These are phyloP conservation scores for Aristolochia contorta DNA, from an alignment of 164 flowering plant species.

Conservation along the genomic window DNA sequence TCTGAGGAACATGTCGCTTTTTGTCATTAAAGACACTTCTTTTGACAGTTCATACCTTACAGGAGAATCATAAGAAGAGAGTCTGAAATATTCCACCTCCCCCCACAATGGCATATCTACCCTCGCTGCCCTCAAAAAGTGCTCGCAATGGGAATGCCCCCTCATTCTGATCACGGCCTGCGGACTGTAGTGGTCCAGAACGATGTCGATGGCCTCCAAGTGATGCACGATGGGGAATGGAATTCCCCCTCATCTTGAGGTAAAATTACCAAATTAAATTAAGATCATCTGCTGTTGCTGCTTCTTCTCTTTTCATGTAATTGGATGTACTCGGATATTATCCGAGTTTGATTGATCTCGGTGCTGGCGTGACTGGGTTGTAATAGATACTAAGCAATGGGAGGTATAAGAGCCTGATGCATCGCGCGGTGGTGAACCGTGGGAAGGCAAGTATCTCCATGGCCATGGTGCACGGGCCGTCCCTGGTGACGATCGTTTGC, in stretches of 20 bases:
- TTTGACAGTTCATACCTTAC: no score
- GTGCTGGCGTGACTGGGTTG: no score
- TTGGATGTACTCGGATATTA: no score
- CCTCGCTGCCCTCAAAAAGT: conserved; percentile 11
- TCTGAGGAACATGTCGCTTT: no score
- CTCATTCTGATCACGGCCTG: conserved; percentile 12
- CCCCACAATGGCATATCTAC: no score
- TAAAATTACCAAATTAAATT: conserved; percentile 2
- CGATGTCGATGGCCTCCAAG: conserved; percentile 47
- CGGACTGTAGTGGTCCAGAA: conserved; percentile 39
- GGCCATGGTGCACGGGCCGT: conserved; percentile 40
- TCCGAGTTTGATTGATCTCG: background rate
- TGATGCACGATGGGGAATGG: conserved; percentile 55
- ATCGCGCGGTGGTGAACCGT: conserved; percentile 47
- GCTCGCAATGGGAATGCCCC: conserved; percentile 10
- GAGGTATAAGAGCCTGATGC: conserved; percentile 50
- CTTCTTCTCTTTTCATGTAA: no score
- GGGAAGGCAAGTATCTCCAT: conserved; percentile 37
- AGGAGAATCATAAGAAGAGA: no score
- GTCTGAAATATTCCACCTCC: no score
- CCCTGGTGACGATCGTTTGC: conserved; percentile 29
- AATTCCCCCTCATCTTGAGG: conserved; percentile 56
- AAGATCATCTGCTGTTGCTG: background rate
- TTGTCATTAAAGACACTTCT: no score
- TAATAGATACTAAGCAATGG: conserved; percentile 73